Percentiles rank a stretch among this genome's conserved stretches.
phyloP scores from a whole-genome alignment of 2,329 filamentous ascomycete genomes.

The Beauveria sp. region DNA sequence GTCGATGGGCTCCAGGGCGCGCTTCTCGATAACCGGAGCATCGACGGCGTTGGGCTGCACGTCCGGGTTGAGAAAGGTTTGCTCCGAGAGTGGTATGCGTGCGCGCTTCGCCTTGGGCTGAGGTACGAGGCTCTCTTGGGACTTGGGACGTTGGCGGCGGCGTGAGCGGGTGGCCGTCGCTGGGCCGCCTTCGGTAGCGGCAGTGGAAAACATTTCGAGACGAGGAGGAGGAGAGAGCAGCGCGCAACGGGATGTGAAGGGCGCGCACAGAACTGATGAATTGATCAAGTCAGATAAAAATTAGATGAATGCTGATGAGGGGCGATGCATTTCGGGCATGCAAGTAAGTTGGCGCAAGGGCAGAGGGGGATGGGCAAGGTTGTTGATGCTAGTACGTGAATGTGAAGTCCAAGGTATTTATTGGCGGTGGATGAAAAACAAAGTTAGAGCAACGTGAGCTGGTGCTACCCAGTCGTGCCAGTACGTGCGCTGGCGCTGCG shows the following conservation, averaged over 20 bases:
- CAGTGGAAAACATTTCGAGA: constrained; percentile 51
- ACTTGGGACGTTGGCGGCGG: constrained; percentile 52
- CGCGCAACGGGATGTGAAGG: background rate
- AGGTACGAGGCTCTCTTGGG: constrained; percentile 44
- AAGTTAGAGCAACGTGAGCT: constrained; percentile 14
- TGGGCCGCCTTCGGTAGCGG: constrained; percentile 42
- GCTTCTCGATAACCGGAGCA: constrained; percentile 42
- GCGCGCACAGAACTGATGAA: background rate
- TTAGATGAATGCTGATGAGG: constrained; percentile 2
- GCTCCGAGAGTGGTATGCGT: constrained; percentile 48
- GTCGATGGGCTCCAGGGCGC: constrained; percentile 36
- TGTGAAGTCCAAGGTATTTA: constrained; percentile 16
- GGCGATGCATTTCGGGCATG: constrained; percentile 9
- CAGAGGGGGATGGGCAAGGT: background rate
- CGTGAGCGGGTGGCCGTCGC: constrained; percentile 52
- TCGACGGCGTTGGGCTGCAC: constrained; percentile 46
- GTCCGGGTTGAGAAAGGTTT: constrained; percentile 48
- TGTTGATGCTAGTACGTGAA: constrained; percentile 13
- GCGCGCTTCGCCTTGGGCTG: constrained; percentile 59
- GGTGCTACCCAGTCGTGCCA: background rate
- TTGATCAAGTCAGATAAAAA: constrained; percentile 5
- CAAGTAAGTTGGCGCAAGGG: background rate
- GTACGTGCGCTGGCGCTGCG: background rate
- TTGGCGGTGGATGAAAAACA: constrained; percentile 25
- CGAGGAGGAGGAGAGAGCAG: constrained; percentile 1